Base-by-base conservation (phyloP, 1,284 basidiomycete genomes). In the Singerocomus inundabilis region DNA sequence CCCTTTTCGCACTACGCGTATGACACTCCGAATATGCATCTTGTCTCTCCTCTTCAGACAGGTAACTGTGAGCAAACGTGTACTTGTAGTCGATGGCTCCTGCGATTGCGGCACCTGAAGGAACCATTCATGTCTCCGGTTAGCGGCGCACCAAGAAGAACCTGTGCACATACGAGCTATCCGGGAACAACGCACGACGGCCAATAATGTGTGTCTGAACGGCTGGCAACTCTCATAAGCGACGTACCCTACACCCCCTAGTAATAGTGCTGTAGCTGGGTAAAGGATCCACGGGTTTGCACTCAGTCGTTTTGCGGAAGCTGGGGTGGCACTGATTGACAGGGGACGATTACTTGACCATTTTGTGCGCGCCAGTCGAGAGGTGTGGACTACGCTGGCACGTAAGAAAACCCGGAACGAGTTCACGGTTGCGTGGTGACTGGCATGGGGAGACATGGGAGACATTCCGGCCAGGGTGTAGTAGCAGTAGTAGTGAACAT, bases 81-180 rank as follows among this genome's bases (percentile, higher is more conserved):
- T 70, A 64, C 70, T 96, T 96, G 73, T 97, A 98, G 69, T 97
- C 93, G 46, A 91, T 72, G 4, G 85, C 87, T 32, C 84, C 79
- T 7, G 76, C 64, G 12, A 85, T 65, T 15, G 85, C 84, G 15
- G 86, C 85, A 57, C 71, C 82, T 84, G 54, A 13, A 38, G n/a
- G 16, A 2, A 48, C 12, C 45, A 35, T 51, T 18, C 39, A 28
- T 46, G 24, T 30, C 42, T 41, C 24, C 11, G n/a, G 38, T 53
- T 35, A 55, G 49, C n/a, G 15, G 36, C 21, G 28, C n/a, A 36
- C 21, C 21, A 40, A 44, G 43, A 44, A 46, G 39, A 28, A 29
- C 3, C 13, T 41, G 49, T 5, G 29, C 48, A 33, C 77, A 52
- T 57, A 84, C 84, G 70, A 46, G 80, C 86, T 50, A 88, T 77